Base-by-base conservation (phyloP, 2,329 filamentous ascomycete species). In the Alternaria sp. region DNA sequence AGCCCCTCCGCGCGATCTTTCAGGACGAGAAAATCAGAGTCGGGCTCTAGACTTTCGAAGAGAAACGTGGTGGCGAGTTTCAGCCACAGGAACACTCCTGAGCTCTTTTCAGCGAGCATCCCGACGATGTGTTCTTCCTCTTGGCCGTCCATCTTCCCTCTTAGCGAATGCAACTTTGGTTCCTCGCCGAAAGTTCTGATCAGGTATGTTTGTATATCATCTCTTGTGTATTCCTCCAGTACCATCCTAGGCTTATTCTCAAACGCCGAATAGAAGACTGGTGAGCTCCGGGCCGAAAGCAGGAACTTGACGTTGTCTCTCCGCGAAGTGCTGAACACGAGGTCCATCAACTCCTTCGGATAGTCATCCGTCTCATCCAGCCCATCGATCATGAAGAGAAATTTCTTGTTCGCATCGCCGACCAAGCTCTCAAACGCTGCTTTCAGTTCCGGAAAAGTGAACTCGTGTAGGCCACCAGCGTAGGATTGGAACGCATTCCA, bases 321-420 rank as follows among this genome's bases (percentile, higher is more conserved):
- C 25, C 69, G 69, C 4, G 70, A 59, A 6, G 69, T 59, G 13
- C 55, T 63, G 15, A 72, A 13, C 11, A 72, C 44, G 9, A 73
- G 47, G 11, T 72, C 68, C 15, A 77, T 56, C 6, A 75, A 52
- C 9, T 74, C 71, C 3, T 54, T 64, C 2, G 66, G 62, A 46
- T 70, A 64, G 5, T 69, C 70, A 11, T 76, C 72, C n/a, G 71
- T 58, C 47, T 77, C 75, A 57, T 77, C 75, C 3, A 77, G 61
- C 5, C 75, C 75, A 56, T 77, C 75, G 17, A 79, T 62, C 64
- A 78, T 67, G 28, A 79, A 75, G 21, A 76, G 65, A 51, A 77
- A 78, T 46, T 77, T 78, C 57, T 69, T 76, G 9, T 64, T 67
- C 5, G 47, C 60, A 36, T 77, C 75, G 6, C 73, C 69, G 19